Percentiles rank a stretch among this genome's conserved stretches.
phyloP scores from a whole-genome alignment of 805 yeast species.

The Suhomyces sp. region DNA sequence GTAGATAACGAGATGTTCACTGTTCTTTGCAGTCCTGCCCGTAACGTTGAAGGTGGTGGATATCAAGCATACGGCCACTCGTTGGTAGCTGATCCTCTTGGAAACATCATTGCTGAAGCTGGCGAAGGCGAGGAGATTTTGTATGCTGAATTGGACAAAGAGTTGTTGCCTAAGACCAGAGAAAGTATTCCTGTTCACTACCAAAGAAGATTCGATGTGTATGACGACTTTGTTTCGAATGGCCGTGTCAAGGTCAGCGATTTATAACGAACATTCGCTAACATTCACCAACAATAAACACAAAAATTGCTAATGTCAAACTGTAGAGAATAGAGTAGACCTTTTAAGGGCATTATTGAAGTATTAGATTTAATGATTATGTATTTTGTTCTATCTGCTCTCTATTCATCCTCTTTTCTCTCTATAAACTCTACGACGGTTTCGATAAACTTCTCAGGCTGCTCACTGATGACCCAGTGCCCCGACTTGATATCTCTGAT shows the following conservation, averaged over 20 bases:
- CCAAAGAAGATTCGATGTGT: slow-evolving; percentile 42
- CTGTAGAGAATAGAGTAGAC: no score
- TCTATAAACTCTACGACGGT: slow-evolving; percentile 62
- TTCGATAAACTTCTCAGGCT: slow-evolving; percentile 71
- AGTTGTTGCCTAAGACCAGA: slow-evolving; percentile 39
- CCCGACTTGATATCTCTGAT: slow-evolving; percentile 77
- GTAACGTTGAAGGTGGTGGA: slow-evolving; percentile 53
- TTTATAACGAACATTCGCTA: no score
- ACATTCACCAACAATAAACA: no score
- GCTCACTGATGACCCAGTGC: slow-evolving; percentile 91
- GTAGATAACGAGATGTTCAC: slow-evolving; percentile 73
- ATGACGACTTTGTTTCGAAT: slow-evolving; percentile 39
- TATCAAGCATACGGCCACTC: slow-evolving; percentile 48
- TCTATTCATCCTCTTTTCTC: slow-evolving; percentile 33
- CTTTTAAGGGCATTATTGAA: no score
- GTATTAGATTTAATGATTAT: background rate
- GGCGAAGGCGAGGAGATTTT: slow-evolving; percentile 45
- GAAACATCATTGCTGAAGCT: slow-evolving; percentile 43
- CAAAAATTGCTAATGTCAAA: no score
- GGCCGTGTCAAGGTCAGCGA: slow-evolving; percentile 29
- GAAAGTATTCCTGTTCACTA: slow-evolving; percentile 41
- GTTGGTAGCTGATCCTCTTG: slow-evolving; percentile 41
- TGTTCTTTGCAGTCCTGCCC: slow-evolving; percentile 83
- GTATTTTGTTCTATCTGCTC: background rate
- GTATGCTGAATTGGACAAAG: slow-evolving; percentile 40